Conservation (phyloP, 176 grass and related monocot species). For the Phyllostachys edulis region DNA sequence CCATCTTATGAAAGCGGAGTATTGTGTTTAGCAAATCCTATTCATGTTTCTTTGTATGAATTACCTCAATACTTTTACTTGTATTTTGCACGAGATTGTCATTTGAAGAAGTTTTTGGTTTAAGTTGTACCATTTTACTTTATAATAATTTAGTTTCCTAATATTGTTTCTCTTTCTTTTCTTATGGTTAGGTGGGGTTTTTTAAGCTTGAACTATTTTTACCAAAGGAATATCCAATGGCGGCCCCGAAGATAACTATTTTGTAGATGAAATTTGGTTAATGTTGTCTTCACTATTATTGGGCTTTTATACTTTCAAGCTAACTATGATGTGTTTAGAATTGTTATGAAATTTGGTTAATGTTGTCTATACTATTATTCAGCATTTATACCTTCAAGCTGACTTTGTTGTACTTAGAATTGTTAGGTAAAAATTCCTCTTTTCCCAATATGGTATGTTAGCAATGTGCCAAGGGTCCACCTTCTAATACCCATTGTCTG, state of each 20-base stretch:
- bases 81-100: not conserved
- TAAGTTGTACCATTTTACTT: constrained; percentile 25
- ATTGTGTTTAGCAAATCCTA: not conserved
- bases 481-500: too few species aligned
- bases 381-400: too few species aligned
- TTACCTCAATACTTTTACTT: not conserved
- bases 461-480: too few species aligned
- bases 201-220: too few species aligned
- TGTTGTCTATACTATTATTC: too few species aligned
- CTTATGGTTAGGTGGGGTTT: not conserved
- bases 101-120: not conserved
- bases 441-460: too few species aligned
- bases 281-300: not conserved
- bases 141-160: constrained; percentile 7
- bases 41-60: not conserved
- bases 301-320: not conserved
- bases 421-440: too few species aligned
- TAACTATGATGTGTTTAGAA: too few species aligned
- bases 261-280: not conserved
- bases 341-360: too few species aligned
- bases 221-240: too few species aligned
- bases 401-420: too few species aligned
- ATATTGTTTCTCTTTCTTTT: too few species aligned
- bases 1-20: not conserved
- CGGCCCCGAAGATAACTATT: not conserved